Percentiles rank a stretch among this genome's conserved stretches.
Conservation (phyloP, 192 early-diverging fungal species). For the Coemansia aciculifera region DNA sequence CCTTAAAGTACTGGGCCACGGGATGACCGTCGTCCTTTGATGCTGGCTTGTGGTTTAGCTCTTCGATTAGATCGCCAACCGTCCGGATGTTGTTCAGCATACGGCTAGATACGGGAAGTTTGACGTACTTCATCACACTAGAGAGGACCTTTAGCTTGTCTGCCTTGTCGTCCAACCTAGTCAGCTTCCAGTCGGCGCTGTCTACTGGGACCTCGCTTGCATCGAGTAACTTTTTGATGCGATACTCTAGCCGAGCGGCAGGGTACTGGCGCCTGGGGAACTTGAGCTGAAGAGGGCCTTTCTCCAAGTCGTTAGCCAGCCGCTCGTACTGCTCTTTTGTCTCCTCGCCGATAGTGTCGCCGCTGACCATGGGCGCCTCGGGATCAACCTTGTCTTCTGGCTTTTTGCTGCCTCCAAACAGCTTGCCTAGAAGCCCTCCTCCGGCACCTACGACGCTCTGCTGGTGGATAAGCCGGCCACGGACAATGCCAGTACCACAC, state of each 20-base stretch:
- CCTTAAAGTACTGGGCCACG: conserved; percentile 39
- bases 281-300: conserved; percentile 11
- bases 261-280: conserved; percentile 34
- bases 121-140: conserved; percentile 30
- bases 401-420: conserved; percentile 37
- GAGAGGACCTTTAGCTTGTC: conserved; percentile 48
- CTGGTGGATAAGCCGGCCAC: conserved; percentile 24
- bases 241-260: conserved; percentile 14
- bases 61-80: conserved; percentile 36
- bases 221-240: conserved; percentile 16
- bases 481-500: not conserved
- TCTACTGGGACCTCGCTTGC: conserved; percentile 19
- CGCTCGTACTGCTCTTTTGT: not conserved
- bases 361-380: not conserved
- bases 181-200: conserved; percentile 38
- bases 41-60: conserved; percentile 35
- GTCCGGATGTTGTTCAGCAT: conserved; percentile 50
- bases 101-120: conserved; percentile 36
- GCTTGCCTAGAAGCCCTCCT: conserved; percentile 25
- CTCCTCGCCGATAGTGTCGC: conserved; percentile 9
- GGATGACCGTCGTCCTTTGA: conserved; percentile 43
- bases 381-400: not conserved
- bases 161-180: conserved; percentile 22
- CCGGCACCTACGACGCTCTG: conserved; percentile 15
- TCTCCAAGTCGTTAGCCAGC: not conserved